phyloP scores from a whole-genome alignment of 768 basidiomycete genomes.

The Mrakia hoshinonis region DNA sequence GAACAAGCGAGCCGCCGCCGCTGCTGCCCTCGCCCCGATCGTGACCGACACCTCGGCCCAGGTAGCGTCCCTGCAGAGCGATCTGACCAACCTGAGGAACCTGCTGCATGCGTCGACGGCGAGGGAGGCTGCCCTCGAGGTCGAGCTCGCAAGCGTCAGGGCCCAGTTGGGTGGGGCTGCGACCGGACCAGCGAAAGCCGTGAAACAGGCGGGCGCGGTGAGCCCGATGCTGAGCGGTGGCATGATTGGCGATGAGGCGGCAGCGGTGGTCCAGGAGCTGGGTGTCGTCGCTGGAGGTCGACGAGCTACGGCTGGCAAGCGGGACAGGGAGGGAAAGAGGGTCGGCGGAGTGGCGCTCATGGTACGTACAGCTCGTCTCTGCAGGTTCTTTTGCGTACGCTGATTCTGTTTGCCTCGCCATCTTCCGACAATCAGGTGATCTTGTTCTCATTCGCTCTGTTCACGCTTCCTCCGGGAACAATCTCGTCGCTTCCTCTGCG shows the following conservation, averaged over 20 bases:
- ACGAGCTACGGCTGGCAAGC: background rate
- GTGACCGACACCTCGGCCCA: background rate
- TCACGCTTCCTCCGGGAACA: slow-evolving; percentile 26
- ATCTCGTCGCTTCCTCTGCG: slow-evolving; percentile 13
- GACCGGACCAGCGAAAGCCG: background rate
- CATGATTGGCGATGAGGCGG: background rate
- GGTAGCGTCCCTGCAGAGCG: slow-evolving; percentile 11
- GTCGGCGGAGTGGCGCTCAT: slow-evolving; percentile 34
- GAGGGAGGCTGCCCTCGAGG: slow-evolving; percentile 23
- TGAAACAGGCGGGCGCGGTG: background rate
- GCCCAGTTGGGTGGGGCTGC: background rate
- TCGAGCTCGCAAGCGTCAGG: slow-evolving; percentile 23
- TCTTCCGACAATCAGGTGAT: slow-evolving; percentile 12
- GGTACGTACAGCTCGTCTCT: no score
- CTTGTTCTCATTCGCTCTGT: slow-evolving; percentile 30
- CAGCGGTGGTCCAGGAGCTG: background rate
- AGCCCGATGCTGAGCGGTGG: slow-evolving; percentile 17
- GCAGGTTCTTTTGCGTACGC: background rate
- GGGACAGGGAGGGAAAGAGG: slow-evolving; percentile 28
- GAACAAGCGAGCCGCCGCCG: background rate
- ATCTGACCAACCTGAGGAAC: slow-evolving; percentile 14
- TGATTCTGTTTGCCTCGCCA: background rate
- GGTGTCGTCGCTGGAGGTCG: background rate
- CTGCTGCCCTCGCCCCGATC: background rate
- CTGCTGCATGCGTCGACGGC: slow-evolving; percentile 23